Conservation (phyloP, 306 rosid species). For the Carpinus viminea region DNA sequence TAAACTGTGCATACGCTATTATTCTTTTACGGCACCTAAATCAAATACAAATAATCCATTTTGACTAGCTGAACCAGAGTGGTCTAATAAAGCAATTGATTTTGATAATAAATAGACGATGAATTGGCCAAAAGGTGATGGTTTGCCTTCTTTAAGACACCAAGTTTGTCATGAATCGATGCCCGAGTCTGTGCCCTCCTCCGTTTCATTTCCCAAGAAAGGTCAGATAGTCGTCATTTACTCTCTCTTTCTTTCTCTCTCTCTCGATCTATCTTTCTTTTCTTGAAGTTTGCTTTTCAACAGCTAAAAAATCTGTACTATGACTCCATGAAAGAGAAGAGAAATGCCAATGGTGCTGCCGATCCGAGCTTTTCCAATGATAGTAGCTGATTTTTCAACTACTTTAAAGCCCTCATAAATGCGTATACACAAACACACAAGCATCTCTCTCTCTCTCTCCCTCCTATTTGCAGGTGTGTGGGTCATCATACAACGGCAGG, state of each 20-base stretch:
- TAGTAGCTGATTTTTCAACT: conserved; percentile 62
- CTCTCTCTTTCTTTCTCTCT: conserved; percentile 27
- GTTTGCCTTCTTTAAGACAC: conserved; percentile 44
- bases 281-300: conserved; percentile 36
- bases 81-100: not conserved
- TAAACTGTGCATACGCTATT: too few relatives aligned
- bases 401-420: conserved; percentile 58
- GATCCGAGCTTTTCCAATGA: conserved; percentile 37
- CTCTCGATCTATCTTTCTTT: conserved; percentile 22
- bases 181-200: conserved; percentile 28
- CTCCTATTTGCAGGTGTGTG: conserved; percentile 28
- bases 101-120: conserved; percentile 38
- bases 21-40: too few relatives aligned
- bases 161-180: conserved; percentile 30
- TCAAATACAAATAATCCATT: too few relatives aligned
- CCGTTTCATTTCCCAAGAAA: conserved; percentile 69
- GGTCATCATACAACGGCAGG: conserved; percentile 34
- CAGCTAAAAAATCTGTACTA: conserved; percentile 30
- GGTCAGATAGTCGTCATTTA: conserved; percentile 58
- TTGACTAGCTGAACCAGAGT: too few relatives aligned
- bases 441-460: conserved; percentile 2
- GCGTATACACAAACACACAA: conserved; percentile 37
- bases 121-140: conserved; percentile 34
- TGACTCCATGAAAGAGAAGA: conserved; percentile 8
- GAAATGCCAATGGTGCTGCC: not conserved